A percentile compares a stretch with the other conserved stretches of the same genome.
These are phyloP conservation scores for Bipolaris zeicola DNA, from an alignment of 2,329 filamentous ascomycete genomes.

Conservation along the genomic window DNA sequence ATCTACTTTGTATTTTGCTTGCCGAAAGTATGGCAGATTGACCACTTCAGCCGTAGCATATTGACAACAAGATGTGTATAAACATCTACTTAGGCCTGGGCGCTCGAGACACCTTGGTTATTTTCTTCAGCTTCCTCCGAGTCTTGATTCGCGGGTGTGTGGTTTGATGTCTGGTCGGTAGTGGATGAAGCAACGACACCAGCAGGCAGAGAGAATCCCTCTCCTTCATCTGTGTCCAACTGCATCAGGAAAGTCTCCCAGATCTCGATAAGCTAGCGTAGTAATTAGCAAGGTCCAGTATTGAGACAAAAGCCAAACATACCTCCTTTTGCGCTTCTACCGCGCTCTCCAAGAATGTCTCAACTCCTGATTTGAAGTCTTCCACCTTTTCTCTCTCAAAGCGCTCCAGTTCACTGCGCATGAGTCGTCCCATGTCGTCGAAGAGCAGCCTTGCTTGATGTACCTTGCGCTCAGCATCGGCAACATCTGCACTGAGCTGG, in stretches of 20 bases:
- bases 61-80: not conserved
- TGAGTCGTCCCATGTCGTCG: conserved; percentile 94
- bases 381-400: conserved; percentile 98
- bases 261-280: conserved; percentile 72
- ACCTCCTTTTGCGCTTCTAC: conserved; percentile 99
- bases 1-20: not conserved
- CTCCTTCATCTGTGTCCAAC: conserved; percentile 85
- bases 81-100: not conserved
- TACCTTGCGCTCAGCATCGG: conserved; percentile 91
- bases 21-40: not conserved
- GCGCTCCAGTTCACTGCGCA: conserved; percentile 87
- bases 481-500: conserved; percentile 89
- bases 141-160: conserved; percentile 20
- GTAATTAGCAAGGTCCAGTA: conserved; percentile 16
- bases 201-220: conserved; percentile 51
- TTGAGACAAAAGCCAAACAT: conserved; percentile 39
- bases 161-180: conserved; percentile 16
- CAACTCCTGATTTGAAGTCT: conserved; percentile 97
- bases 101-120: conserved; percentile 1
- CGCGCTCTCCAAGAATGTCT: conserved; percentile 95
- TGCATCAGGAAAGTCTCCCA: conserved; percentile 99
- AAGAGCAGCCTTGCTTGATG: conserved; percentile 89
- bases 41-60: not conserved
- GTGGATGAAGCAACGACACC: conserved; percentile 45
- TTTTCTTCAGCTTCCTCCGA: conserved; percentile 2